These are phyloP conservation scores for Aegilops umbellulata DNA, from an alignment of 176 grass and related monocot genomes.

Conservation along the genomic window DNA sequence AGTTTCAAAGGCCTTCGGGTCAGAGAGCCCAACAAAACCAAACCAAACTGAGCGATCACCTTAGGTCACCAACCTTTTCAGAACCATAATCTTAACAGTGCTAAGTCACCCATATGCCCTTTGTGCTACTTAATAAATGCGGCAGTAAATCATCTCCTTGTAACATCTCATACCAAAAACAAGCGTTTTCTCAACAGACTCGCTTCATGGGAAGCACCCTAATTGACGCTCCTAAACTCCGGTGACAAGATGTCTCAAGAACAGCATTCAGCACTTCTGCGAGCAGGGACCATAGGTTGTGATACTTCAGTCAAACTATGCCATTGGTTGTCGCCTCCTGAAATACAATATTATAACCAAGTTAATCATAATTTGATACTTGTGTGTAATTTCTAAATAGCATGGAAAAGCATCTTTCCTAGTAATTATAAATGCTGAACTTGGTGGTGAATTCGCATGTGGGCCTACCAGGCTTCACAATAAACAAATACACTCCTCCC, in stretches of 20 bases:
- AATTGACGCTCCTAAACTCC: constrained; percentile 26
- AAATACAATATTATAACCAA: constrained; percentile 27
- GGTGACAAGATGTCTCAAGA: constrained; percentile 45
- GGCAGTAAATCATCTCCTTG: constrained; percentile 9
- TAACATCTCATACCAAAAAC: constrained; percentile 51
- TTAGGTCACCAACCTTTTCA: background rate
- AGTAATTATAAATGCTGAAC: too few relatives aligned
- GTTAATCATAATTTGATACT: background rate
- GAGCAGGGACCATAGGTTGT: constrained; percentile 18
- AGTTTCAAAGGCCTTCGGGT: too few relatives aligned
- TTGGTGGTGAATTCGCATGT: too few relatives aligned
- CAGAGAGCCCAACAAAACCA: background rate
- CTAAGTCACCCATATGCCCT: constrained; percentile 10
- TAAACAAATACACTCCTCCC: too few relatives aligned
- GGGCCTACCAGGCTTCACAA: too few relatives aligned
- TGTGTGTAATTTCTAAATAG: background rate
- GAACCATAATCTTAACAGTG: constrained; percentile 2
- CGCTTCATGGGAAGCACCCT: constrained; percentile 36
- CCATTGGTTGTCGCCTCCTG: constrained; percentile 87
- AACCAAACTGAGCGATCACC: background rate
- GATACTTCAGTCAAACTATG: constrained; percentile 52
- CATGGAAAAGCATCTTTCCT: background rate
- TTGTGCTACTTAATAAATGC: constrained; percentile 27
- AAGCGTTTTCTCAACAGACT: constrained; percentile 28
- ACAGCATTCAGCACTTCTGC: constrained; percentile 19